Evolutionary conservation across 1,139 yeast species (phyloP), one percentile per base, ranked within the genome.

Genomic region (Blastobotrys serpentis): DNA sequence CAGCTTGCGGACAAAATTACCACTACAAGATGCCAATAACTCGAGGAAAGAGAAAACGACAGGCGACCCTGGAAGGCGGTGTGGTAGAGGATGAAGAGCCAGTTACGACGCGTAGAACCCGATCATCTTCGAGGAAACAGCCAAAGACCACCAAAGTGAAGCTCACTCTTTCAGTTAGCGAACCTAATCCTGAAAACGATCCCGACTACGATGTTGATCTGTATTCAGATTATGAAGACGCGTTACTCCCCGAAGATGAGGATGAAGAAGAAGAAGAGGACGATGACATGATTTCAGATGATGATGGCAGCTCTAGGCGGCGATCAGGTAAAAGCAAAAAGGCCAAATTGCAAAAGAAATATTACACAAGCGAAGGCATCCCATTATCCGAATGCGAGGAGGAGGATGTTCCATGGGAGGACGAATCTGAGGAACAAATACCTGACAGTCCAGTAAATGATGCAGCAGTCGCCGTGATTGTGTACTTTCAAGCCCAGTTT

Each of bases 401-500:
- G 10, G 68, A 64, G 48, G 69, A 64, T 43, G 59, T 61, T 25
- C 63, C 62, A 8, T 61, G 66, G 62, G 43, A 34, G 8, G 49
- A 51, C 3, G 59, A 56, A 23, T 49, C 48, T 4, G 57, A 62
- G 23, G 56, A 47, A 29, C 44, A 42, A 2, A 43, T 44, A 18
- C 33, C 44, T 22, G 53, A 52, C 13, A 38, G 40, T 26, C 51
- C 60, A 10, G 57, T 53, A 42, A 50, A 60, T 50, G 47, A 54
- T 32, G 65, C 68, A 2, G 59, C 55, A 19, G 54, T 64, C 4
- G 69, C 69, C n/a, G 60, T 62, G 43, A 34, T 67, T 13, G 69
- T 70, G 14, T 58, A 65, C 53, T 66, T 70, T 47, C 62, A 64
- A 16, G 56, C 63, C 2, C 59, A 62, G 23, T 71, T 71, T 52